Evolutionary conservation across 306 rosid species (phyloP).

Genomic region (Vicia sativa): DNA sequence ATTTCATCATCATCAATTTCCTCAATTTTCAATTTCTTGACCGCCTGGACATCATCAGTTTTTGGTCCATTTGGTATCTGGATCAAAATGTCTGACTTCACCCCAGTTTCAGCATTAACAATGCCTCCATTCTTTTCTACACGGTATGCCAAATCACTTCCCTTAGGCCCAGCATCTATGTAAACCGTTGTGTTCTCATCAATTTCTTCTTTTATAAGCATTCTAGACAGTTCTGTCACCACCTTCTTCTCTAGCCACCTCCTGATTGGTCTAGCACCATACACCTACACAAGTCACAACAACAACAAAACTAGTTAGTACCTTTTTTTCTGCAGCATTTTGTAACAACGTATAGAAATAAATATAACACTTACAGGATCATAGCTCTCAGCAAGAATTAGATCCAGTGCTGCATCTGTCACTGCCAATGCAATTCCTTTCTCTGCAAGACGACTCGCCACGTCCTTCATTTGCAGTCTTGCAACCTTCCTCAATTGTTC

Average conservation of each 20-base stretch:
- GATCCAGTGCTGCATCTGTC: slow-evolving; percentile 71
- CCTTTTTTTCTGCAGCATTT: too few species aligned
- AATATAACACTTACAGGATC: slow-evolving; percentile 61
- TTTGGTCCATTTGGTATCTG: slow-evolving; percentile 55
- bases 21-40: slow-evolving; percentile 81
- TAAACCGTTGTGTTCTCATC: slow-evolving; percentile 90
- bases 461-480: slow-evolving; percentile 82
- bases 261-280: slow-evolving; percentile 89
- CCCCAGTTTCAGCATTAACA: slow-evolving; percentile 67
- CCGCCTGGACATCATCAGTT: slow-evolving; percentile 40
- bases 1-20: slow-evolving; percentile 69
- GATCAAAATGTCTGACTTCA: slow-evolving; percentile 71
- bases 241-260: slow-evolving; percentile 94
- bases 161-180: slow-evolving; percentile 62
- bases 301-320: background rate
- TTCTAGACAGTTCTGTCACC: slow-evolving; percentile 78
- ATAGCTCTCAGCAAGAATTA: slow-evolving; percentile 69
- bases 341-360: too few species aligned
- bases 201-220: slow-evolving; percentile 80
- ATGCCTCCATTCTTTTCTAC: slow-evolving; percentile 84
- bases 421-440: slow-evolving; percentile 76
- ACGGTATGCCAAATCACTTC: slow-evolving; percentile 49
- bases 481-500: slow-evolving; percentile 85
- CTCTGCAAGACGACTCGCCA: slow-evolving; percentile 80
- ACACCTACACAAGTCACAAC: slow-evolving; percentile 52